phyloP scores from a whole-genome alignment of 2,329 filamentous ascomycete genomes.

The Aspergillus pseudotamarii region DNA sequence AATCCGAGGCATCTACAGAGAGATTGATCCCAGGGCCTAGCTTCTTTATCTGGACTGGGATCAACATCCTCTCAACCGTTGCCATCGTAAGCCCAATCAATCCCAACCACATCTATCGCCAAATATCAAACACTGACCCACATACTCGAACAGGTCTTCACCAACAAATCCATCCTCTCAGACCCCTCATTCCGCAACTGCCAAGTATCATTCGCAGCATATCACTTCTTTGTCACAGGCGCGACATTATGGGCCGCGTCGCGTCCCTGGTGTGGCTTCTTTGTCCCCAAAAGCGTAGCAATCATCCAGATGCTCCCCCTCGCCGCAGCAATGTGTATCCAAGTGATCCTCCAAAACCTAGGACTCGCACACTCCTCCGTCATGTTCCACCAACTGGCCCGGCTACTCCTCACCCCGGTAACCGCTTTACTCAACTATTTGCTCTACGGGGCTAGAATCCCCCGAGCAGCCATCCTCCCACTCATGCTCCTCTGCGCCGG shows the following conservation, averaged over 20 bases:
- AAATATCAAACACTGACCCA: background rate
- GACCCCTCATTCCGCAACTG: slow-evolving; percentile 23
- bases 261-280: slow-evolving; percentile 20
- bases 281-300: slow-evolving; percentile 20
- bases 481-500: slow-evolving; percentile 21
- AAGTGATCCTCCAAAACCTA: slow-evolving; percentile 26
- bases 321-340: slow-evolving; percentile 24
- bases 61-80: slow-evolving; percentile 25
- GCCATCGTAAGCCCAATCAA: slow-evolving; percentile 21
- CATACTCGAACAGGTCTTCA: slow-evolving; percentile 21
- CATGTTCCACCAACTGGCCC: slow-evolving; percentile 26
- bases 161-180: slow-evolving; percentile 25
- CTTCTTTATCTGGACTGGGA: slow-evolving; percentile 21
- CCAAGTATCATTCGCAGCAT: slow-evolving; percentile 26
- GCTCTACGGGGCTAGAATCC: slow-evolving; percentile 21
- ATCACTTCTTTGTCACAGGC: slow-evolving; percentile 27
- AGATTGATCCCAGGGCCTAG: slow-evolving; percentile 1
- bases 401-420: slow-evolving; percentile 23
- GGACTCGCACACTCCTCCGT: slow-evolving; percentile 25
- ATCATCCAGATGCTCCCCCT: slow-evolving; percentile 22
- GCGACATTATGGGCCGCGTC: slow-evolving; percentile 23
- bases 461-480: slow-evolving; percentile 18
- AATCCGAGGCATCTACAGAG: background rate
- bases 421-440: slow-evolving; percentile 23
- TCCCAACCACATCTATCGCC: background rate